Base-by-base conservation (phyloP, 192 early-diverging fungal species). In the Umbelopsis ramanniana region DNA sequence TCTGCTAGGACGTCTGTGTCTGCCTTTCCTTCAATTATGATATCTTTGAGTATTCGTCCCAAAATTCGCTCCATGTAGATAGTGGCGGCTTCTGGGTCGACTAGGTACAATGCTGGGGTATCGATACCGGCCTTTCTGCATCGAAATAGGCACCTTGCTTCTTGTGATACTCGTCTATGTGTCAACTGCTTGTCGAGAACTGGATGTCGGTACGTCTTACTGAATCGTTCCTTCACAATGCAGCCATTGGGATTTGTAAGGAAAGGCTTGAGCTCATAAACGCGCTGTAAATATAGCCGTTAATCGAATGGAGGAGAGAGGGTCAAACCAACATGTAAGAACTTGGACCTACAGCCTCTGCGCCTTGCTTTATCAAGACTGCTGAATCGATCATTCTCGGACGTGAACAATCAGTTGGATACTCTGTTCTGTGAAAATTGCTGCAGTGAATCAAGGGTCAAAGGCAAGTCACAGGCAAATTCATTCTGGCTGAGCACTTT, bases 211-310 rank as follows among this genome's bases (percentile, higher is more conserved):
- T 98, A 98, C 2, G 87, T 83, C 76, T 99, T 99, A 40, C 85
- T 86, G 81, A 97, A 98, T 23, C 98, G 87, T 79, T 99, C 92
- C 75, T 99, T 99, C 69, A 92, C 92, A 37, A 99, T 91, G 60
- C 79, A 81, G 29, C 79, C 79, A 6, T 83, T 82, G 14, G 76
- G 78, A 14, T 83, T 72, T 14, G 83, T 82, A 46, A 85, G 85
- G 74, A 93, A 92, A 5, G 86, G 80, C 19, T 86, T 82, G 37
- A 85, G 84, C 81, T 90, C 50, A 60, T 71, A 96, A 17, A 98
- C 90, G 14, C 93, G 88, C 93, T 95, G 79, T 60, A 7, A 33
- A 9, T 52, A 24, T 22, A 12, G 57, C 66, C 9, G 52, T 2
- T 40, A 55, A 68, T 35, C 43, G 17, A 11, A 35, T 24, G 19